phyloP scores from a whole-genome alignment of 805 yeast genomes.

The Metschnikowia santaceciliae region DNA sequence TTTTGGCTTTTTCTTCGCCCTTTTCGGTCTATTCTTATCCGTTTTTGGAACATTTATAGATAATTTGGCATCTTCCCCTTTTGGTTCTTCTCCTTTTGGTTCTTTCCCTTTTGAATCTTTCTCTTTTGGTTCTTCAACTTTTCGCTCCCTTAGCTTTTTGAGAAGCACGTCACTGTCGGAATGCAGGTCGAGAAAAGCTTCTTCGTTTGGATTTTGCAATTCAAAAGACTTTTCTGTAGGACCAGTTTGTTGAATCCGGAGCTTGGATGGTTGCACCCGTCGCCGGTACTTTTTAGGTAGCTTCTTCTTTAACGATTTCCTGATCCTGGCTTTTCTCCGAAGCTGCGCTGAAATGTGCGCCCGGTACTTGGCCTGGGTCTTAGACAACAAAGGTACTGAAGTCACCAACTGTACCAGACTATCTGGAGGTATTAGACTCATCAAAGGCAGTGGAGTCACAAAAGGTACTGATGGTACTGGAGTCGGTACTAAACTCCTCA shows the following conservation, averaged over 20 bases:
- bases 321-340: not conserved
- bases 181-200: no score
- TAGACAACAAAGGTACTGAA: no score
- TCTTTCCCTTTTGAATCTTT: no score
- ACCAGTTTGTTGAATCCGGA: not conserved
- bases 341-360: not conserved
- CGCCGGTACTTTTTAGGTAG: not conserved
- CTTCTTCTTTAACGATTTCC: not conserved
- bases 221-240: not conserved
- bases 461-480: no score
- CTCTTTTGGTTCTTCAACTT: not conserved
- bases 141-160: not conserved
- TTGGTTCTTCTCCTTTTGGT: not conserved
- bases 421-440: no score
- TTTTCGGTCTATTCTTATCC: no score
- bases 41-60: no score
- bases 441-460: no score
- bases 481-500: no score
- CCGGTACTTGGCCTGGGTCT: not conserved
- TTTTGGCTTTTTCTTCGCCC: not conserved
- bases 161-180: not conserved
- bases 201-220: not conserved
- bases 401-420: no score
- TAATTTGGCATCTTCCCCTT: no score
- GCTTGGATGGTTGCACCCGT: not conserved